phyloP scores from a whole-genome alignment of 371 early-diverging fungal species.

The Mucor irregularis region DNA sequence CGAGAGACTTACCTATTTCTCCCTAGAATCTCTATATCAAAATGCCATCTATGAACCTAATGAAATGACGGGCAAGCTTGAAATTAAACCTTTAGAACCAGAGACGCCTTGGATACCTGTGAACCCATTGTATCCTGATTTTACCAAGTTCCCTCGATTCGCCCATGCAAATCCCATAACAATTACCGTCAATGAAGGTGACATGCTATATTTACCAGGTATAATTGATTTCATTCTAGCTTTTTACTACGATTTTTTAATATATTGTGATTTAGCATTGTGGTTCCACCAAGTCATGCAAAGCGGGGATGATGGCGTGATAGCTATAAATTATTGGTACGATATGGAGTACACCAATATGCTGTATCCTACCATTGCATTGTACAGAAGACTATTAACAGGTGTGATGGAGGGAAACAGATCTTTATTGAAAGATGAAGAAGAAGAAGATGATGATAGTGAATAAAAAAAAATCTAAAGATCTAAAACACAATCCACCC shows the following conservation, averaged over 20 bases:
- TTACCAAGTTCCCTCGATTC: conserved; percentile 53
- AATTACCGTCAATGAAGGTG: conserved; percentile 65
- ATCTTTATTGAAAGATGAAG: conserved; percentile 15
- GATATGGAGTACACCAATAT: conserved; percentile 63
- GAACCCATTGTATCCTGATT: conserved; percentile 57
- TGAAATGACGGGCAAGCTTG: conserved; percentile 23
- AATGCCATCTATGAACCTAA: conserved; percentile 54
- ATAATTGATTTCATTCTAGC: neutral
- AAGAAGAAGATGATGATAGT: conserved; percentile 9
- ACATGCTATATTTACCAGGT: conserved; percentile 75
- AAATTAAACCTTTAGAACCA: conserved; percentile 40
- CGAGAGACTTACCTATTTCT: no score
- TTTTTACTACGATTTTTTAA: neutral
- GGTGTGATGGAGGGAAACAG: conserved; percentile 19
- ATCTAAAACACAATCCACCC: conserved; percentile 48
- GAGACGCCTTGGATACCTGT: conserved; percentile 67
- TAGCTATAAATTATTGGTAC: conserved; percentile 85
- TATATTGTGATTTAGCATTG: conserved; percentile 39
- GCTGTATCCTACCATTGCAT: conserved; percentile 36
- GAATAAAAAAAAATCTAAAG: conserved; percentile 17
- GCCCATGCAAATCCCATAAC: conserved; percentile 53
- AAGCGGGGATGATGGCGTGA: conserved; percentile 59
- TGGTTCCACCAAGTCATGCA: conserved; percentile 83
- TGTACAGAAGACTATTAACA: conserved; percentile 35
- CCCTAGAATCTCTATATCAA: conserved; percentile 54